phyloP scores from a whole-genome alignment of 305 asterid genomes.

The Stenogyne calaminthoides region DNA sequence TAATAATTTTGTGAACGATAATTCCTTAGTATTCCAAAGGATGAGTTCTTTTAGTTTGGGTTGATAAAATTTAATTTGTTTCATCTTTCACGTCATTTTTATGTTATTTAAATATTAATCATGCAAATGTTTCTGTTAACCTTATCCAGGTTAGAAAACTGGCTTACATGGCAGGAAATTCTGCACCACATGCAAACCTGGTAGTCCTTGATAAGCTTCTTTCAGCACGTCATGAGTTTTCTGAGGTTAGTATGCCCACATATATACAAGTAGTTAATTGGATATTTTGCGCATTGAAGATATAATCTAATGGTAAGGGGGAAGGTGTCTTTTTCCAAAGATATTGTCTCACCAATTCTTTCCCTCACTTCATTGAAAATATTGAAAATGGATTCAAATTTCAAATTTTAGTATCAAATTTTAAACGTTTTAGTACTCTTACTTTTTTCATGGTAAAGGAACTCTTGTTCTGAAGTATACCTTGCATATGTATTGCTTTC shows the following conservation, averaged over 20 bases:
- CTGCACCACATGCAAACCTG: slow-evolving; percentile 82
- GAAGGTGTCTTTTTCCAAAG: slow-evolving; percentile 1
- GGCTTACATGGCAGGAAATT: slow-evolving; percentile 78
- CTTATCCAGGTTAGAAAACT: slow-evolving; percentile 77
- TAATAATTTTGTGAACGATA: background rate
- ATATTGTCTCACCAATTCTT: background rate
- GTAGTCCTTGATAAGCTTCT: slow-evolving; percentile 84
- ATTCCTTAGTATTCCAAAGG: slow-evolving; percentile 21
- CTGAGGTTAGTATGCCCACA: slow-evolving; percentile 62
- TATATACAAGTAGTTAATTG: slow-evolving; percentile 17
- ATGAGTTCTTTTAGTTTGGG: slow-evolving; percentile 2
- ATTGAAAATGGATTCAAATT: slow-evolving; percentile 20
- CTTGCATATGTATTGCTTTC: slow-evolving; percentile 20
- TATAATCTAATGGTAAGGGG: slow-evolving; percentile 11
- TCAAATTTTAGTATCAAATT: slow-evolving; percentile 16
- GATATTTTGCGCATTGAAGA: slow-evolving; percentile 20
- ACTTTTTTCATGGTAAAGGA: background rate
- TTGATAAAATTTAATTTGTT: slow-evolving; percentile 14
- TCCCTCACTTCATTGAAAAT: background rate
- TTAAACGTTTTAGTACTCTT: background rate
- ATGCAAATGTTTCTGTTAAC: slow-evolving; percentile 17
- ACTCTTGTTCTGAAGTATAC: background rate
- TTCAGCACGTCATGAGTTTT: slow-evolving; percentile 87
- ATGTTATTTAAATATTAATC: slow-evolving; percentile 19
- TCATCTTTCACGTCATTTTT: background rate